phyloP scores from a whole-genome alignment of 2,329 filamentous ascomycete species.

The Shiraia bambusicola region DNA sequence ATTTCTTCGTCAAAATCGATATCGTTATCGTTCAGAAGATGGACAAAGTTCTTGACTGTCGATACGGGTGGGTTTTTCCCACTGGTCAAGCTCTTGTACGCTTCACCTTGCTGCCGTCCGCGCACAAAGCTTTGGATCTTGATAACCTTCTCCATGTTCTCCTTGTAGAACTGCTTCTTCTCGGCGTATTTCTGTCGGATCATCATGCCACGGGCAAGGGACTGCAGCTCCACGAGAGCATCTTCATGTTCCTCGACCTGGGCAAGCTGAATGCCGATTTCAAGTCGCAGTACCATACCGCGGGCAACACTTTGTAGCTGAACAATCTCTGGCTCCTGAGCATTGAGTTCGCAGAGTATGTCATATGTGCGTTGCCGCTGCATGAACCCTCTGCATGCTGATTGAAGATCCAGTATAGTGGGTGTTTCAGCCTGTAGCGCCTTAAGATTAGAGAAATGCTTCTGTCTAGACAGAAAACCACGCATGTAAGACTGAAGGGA shows the following conservation, averaged over 20 bases:
- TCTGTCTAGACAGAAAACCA: slow-evolving; percentile 50
- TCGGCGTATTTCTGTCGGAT: slow-evolving; percentile 76
- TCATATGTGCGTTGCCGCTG: slow-evolving; percentile 61
- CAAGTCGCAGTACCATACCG: slow-evolving; percentile 74
- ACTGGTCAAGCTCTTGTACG: slow-evolving; percentile 93
- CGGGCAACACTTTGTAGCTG: slow-evolving; percentile 74
- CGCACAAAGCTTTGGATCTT: slow-evolving; percentile 98
- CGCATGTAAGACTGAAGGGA: slow-evolving; percentile 57
- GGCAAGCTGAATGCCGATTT: slow-evolving; percentile 71
- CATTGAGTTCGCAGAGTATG: slow-evolving; percentile 69
- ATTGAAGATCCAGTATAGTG: slow-evolving; percentile 65
- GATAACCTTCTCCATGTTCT: slow-evolving; percentile 98
- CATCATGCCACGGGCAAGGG: slow-evolving; percentile 70
- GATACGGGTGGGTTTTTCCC: slow-evolving; percentile 96
- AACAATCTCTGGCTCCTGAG: slow-evolving; percentile 66
- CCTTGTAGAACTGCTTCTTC: slow-evolving; percentile 84
- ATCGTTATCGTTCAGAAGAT: slow-evolving; percentile 95
- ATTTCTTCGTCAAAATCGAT: slow-evolving; percentile 99
- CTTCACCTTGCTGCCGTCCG: slow-evolving; percentile 92
- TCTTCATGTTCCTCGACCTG: slow-evolving; percentile 83
- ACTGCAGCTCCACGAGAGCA: slow-evolving; percentile 72
- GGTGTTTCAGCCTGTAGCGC: slow-evolving; percentile 60
- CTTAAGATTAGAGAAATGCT: slow-evolving; percentile 48
- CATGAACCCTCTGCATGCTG: slow-evolving; percentile 64
- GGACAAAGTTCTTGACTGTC: slow-evolving; percentile 97